Conservation (phyloP, 305 asterid genomes). For the Solanum hybrid region DNA sequence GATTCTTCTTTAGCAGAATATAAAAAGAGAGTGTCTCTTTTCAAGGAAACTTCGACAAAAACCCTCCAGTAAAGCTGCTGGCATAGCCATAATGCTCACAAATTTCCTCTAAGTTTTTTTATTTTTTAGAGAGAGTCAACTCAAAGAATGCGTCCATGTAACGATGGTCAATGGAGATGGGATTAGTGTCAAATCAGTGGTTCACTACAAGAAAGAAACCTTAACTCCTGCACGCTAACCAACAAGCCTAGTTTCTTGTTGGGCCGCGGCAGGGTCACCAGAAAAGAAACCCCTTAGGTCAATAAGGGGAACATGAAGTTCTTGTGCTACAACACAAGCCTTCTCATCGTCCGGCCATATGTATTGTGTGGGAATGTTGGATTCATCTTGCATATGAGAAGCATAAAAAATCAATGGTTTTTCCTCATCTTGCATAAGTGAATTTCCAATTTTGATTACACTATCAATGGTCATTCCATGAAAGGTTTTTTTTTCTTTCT, state of each 20-base stretch:
- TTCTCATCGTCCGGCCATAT: neutral
- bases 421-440: constrained; percentile 1
- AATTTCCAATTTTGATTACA: neutral
- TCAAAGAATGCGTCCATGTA: neutral
- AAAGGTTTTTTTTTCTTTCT: too few species aligned
- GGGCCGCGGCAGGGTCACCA: constrained; percentile 9
- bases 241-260: constrained; percentile 32
- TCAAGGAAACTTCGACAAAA: neutral
- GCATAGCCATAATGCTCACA: neutral
- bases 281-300: constrained; percentile 49
- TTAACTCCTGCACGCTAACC: neutral
- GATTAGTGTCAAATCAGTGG: neutral
- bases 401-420: constrained; percentile 42
- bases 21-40: neutral
- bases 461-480: too few species aligned
- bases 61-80: neutral
- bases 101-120: neutral
- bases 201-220: neutral
- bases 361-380: neutral
- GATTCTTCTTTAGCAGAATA: neutral
- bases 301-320: constrained; percentile 47
- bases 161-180: neutral
- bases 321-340: constrained; percentile 13
- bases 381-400: neutral
- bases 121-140: neutral